A percentile compares a stretch with the other conserved stretches of the same genome.
These are phyloP conservation scores for Otatea glauca DNA, from an alignment of 176 grass and related monocot genomes.

Conservation along the genomic window DNA sequence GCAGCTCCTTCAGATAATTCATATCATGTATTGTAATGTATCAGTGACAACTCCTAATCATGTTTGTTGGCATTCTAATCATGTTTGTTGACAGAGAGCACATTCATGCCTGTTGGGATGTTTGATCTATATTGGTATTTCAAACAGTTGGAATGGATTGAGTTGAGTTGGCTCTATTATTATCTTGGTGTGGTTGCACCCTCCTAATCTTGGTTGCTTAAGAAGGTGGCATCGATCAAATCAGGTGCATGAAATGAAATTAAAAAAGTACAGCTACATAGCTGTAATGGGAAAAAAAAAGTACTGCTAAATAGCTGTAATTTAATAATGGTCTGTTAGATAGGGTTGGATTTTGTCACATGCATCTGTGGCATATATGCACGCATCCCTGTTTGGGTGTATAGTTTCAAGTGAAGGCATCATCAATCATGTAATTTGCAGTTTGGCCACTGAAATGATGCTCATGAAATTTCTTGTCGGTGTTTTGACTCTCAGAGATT, in stretches of 20 bases:
- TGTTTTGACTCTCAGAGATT: background rate
- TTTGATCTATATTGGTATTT: slow-evolving; percentile 2
- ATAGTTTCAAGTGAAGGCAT: background rate
- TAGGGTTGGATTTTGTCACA: slow-evolving; percentile 16
- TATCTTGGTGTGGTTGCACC: slow-evolving; percentile 36
- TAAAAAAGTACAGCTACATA: background rate
- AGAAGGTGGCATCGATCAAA: slow-evolving; percentile 38
- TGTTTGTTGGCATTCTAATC: slow-evolving; percentile 25
- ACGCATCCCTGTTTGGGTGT: background rate
- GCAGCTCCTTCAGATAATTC: slow-evolving; percentile 36
- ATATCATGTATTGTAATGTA: slow-evolving; percentile 35
- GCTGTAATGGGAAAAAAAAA: background rate
- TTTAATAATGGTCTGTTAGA: background rate
- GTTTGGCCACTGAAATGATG: background rate
- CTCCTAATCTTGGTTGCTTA: slow-evolving; percentile 57
- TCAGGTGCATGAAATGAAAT: slow-evolving; percentile 36
- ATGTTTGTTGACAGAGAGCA: slow-evolving; percentile 1
- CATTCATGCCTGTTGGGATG: slow-evolving; percentile 16
- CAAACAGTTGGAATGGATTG: slow-evolving; percentile 17
- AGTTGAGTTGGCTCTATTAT: slow-evolving; percentile 28
- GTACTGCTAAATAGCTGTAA: slow-evolving; percentile 8
- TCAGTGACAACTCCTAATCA: slow-evolving; percentile 27
- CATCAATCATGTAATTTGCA: slow-evolving; percentile 4
- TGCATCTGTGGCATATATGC: slow-evolving; percentile 12
- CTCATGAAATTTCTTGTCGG: background rate